Conservation (phyloP, 2,329 filamentous ascomycete species). For the Helminthosporium solani region DNA sequence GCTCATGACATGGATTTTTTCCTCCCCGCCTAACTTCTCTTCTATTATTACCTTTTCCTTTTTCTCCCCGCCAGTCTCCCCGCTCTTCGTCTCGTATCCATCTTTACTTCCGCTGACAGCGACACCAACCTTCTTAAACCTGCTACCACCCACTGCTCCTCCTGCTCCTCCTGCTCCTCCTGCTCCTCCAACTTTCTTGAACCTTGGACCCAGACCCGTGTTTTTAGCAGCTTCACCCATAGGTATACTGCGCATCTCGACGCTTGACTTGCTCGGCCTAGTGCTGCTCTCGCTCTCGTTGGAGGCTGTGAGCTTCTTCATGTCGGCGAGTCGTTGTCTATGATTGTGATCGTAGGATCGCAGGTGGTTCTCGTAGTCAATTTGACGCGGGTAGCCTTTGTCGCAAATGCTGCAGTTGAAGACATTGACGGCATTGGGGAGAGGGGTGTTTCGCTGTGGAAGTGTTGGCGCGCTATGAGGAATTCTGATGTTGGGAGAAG, state of each 20-base stretch:
- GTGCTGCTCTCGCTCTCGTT: conserved; percentile 26
- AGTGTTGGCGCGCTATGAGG: too few species aligned
- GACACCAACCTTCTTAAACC: conserved; percentile 73
- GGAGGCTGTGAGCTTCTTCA: conserved; percentile 62
- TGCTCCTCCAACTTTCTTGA: conserved; percentile 29
- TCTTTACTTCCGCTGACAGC: conserved; percentile 12
- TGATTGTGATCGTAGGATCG: conserved; percentile 94
- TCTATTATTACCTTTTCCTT: background rate
- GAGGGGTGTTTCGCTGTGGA: conserved; percentile 47
- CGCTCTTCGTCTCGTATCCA: background rate
- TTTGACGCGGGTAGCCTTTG: conserved; percentile 93
- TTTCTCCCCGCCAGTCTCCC: conserved; percentile 5
- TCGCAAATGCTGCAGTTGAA: conserved; percentile 68
- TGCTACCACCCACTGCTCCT: conserved; percentile 35
- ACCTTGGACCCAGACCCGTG: conserved; percentile 20
- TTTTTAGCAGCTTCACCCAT: conserved; percentile 20
- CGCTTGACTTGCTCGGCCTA: conserved; percentile 14
- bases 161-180: conserved; percentile 5
- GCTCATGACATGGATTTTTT: conserved; percentile 26
- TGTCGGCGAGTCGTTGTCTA: conserved; percentile 70
- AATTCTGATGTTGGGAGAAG: background rate
- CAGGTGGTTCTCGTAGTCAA: conserved; percentile 94
- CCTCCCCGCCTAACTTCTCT: conserved; percentile 8
- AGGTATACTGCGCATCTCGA: conserved; percentile 29
- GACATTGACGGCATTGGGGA: conserved; percentile 39